Conservation (phyloP, 106 monocot genomes). For the Xerophyta viscosa region DNA sequence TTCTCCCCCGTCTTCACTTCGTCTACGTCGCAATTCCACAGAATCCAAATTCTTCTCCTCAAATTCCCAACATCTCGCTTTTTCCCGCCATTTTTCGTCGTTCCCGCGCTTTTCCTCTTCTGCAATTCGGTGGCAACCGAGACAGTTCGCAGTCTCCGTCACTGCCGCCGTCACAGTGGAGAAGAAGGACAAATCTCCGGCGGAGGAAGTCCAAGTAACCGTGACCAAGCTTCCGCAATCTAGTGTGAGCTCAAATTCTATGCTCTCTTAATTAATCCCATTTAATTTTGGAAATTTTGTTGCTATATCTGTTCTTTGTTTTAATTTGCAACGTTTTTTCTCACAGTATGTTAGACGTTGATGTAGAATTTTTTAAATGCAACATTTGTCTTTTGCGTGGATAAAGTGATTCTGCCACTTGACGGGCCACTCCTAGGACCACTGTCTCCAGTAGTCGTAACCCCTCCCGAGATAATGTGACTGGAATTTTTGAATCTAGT, state of each 20-base stretch:
- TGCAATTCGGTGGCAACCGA: no score
- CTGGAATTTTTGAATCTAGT: no score
- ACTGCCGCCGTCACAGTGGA: slow-evolving; percentile 16
- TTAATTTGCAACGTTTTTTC: background rate
- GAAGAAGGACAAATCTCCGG: slow-evolving; percentile 24
- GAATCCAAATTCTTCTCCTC: background rate
- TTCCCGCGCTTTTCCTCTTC: slow-evolving; percentile 7
- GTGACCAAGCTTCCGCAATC: slow-evolving; percentile 62
- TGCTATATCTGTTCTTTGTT: background rate
- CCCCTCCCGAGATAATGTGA: no score
- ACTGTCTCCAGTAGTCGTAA: no score
- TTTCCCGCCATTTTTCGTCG: slow-evolving; percentile 8
- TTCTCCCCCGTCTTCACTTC: background rate
- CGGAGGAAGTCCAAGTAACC: slow-evolving; percentile 47
- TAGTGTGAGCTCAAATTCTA: slow-evolving; percentile 34
- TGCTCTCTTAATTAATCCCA: background rate
- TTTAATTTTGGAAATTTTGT: background rate
- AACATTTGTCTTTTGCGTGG: no score
- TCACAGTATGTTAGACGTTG: no score
- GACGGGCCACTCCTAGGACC: no score
- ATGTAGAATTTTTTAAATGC: no score
- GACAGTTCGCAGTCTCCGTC: no score
- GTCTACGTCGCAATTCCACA: background rate
- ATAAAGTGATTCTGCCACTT: no score
- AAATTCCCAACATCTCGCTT: background rate